Conservation (phyloP, 1,139 yeast species). For the Candida neerlandica region DNA sequence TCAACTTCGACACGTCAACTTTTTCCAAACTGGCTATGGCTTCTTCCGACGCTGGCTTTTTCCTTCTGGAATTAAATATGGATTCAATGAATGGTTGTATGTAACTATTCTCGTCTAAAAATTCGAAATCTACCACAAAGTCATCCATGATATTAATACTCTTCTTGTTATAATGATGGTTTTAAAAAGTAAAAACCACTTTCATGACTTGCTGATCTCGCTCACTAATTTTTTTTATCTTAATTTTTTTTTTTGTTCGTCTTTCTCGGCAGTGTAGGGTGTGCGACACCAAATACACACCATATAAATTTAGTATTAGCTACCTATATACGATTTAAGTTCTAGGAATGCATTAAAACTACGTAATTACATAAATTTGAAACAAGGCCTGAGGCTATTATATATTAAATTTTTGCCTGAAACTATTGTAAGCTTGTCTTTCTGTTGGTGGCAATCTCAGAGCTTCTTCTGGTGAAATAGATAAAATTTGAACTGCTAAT, state of each 20-base stretch:
- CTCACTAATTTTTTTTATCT: too few relatives aligned
- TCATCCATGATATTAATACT: background rate
- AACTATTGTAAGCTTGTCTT: slow-evolving; percentile 44
- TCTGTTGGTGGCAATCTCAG: slow-evolving; percentile 60
- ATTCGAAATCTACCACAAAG: background rate
- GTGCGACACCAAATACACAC: background rate
- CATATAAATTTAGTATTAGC: too few relatives aligned
- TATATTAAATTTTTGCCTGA: slow-evolving; percentile 22
- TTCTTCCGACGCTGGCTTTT: slow-evolving; percentile 42
- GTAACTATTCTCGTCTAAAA: background rate
- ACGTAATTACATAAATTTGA: background rate
- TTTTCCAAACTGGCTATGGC: slow-evolving; percentile 39
- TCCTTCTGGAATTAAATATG: slow-evolving; percentile 12
- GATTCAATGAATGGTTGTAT: background rate
- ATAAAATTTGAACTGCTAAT: slow-evolving; percentile 64
- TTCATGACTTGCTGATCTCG: too few relatives aligned
- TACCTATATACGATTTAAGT: background rate
- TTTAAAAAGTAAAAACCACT: too few relatives aligned
- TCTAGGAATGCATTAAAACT: background rate
- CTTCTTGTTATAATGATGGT: background rate
- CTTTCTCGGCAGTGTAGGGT: background rate
- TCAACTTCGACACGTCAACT: slow-evolving; percentile 24
- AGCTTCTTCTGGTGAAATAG: slow-evolving; percentile 58
- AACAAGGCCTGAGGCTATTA: background rate
- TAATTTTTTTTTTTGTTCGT: background rate